Evolutionary conservation across 2,329 filamentous ascomycete species (phyloP).

Genomic region (Colletotrichum sp.): DNA sequence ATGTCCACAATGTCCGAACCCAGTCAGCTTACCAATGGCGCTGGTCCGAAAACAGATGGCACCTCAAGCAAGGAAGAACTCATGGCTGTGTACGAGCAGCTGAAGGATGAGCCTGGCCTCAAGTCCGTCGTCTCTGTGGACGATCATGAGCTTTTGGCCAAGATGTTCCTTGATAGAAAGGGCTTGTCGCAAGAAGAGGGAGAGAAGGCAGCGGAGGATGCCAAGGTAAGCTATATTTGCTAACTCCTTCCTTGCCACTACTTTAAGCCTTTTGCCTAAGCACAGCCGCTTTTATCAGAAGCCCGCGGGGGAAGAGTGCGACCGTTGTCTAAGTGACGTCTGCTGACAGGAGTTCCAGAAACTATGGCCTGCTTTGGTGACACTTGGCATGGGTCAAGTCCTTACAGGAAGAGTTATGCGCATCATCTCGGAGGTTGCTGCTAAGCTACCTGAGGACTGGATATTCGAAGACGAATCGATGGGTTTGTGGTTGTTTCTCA

Average conservation of each 20-base stretch:
- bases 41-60: neutral
- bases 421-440: neutral
- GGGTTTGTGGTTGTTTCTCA: neutral
- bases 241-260: neutral
- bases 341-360: neutral
- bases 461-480: neutral
- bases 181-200: neutral
- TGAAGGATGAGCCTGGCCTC: neutral
- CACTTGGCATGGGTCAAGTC: neutral
- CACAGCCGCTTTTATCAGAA: too few relatives aligned
- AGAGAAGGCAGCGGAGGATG: neutral
- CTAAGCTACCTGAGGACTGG: neutral
- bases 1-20: neutral
- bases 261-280: too few relatives aligned
- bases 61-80: neutral
- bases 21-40: rapidly evolving
- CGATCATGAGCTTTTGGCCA: neutral
- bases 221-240: neutral
- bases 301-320: too few relatives aligned
- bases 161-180: neutral
- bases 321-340: too few relatives aligned
- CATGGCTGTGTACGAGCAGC: neutral
- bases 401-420: neutral
- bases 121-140: neutral
- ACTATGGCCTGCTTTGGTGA: neutral